Evolutionary conservation across 2,329 filamentous ascomycete species (phyloP).

Genomic region (Colletotrichum scovillei): DNA sequence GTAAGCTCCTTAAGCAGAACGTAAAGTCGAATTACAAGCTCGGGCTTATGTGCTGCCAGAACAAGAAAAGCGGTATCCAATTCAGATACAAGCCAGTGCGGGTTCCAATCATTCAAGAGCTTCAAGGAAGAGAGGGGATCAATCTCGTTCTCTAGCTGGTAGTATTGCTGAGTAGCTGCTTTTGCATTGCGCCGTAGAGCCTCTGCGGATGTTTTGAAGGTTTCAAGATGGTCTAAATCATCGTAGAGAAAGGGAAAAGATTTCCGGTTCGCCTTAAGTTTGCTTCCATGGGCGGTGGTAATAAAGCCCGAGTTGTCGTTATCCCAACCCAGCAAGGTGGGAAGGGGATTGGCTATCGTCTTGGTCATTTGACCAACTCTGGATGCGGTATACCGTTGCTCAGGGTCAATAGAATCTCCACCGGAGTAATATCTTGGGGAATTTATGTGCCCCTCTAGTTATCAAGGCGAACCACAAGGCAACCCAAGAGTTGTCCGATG

Average conservation of each 20-base stretch:
- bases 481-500: neutral
- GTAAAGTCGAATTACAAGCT: neutral
- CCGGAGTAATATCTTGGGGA: too few relatives aligned
- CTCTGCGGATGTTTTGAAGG: neutral
- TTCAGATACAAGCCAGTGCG: too few relatives aligned
- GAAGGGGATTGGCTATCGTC: neutral
- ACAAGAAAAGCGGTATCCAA: neutral
- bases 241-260: neutral
- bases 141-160: neutral
- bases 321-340: neutral
- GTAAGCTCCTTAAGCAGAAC: neutral
- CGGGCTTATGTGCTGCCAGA: neutral
- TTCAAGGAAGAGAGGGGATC: neutral
- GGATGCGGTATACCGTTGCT: too few relatives aligned
- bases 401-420: too few relatives aligned
- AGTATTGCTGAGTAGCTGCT: neutral
- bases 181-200: neutral
- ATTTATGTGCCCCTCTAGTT: neutral
- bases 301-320: neutral
- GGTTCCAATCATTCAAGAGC: neutral
- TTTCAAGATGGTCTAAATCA: neutral
- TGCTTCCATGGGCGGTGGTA: neutral
- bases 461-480: neutral
- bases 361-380: too few relatives aligned
- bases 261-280: neutral